These are phyloP conservation scores for Candolleomyces aberdarensis DNA, from an alignment of 768 basidiomycete species.

Conservation along the genomic window DNA sequence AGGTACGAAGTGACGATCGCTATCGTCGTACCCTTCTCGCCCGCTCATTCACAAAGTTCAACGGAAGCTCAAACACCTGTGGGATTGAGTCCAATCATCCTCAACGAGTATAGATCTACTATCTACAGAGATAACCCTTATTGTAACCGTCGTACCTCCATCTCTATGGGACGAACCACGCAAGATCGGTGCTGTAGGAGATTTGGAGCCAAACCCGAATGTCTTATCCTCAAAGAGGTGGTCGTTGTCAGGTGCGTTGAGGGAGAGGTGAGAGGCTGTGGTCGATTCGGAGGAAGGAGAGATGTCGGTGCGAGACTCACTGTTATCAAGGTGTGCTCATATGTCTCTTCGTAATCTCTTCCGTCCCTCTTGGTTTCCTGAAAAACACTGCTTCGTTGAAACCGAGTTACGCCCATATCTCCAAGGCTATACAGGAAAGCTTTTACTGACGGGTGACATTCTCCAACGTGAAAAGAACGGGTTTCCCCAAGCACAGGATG, in stretches of 20 bases:
- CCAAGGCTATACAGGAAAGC: constrained; percentile 49
- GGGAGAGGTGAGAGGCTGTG: neutral
- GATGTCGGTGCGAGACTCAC: constrained; percentile 62
- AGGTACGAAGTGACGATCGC: constrained; percentile 45
- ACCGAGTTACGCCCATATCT: constrained; percentile 58
- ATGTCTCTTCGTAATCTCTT: too few species aligned
- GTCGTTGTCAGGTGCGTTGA: constrained; percentile 14
- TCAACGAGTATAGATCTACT: constrained; percentile 41
- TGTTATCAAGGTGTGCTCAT: constrained; percentile 49
- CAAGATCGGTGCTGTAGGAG: constrained; percentile 53
- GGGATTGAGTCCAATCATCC: constrained; percentile 10
- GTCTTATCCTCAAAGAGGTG: constrained; percentile 46
- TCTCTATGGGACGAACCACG: constrained; percentile 22
- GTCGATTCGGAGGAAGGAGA: constrained; percentile 43
- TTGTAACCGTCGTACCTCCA: constrained; percentile 38
- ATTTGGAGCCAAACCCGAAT: constrained; percentile 54
- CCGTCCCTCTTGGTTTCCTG: too few species aligned
- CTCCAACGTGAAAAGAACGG: constrained; percentile 52
- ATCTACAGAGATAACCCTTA: constrained; percentile 58
- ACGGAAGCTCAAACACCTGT: constrained; percentile 8
- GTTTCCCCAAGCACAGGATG: constrained; percentile 56
- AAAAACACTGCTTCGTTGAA: too few species aligned
- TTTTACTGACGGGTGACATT: constrained; percentile 70
- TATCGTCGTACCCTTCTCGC: constrained; percentile 52
- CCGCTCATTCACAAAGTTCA: constrained; percentile 46